Conservation (phyloP, 1,284 basidiomycete species). For the Laetiporus sulphureus region DNA sequence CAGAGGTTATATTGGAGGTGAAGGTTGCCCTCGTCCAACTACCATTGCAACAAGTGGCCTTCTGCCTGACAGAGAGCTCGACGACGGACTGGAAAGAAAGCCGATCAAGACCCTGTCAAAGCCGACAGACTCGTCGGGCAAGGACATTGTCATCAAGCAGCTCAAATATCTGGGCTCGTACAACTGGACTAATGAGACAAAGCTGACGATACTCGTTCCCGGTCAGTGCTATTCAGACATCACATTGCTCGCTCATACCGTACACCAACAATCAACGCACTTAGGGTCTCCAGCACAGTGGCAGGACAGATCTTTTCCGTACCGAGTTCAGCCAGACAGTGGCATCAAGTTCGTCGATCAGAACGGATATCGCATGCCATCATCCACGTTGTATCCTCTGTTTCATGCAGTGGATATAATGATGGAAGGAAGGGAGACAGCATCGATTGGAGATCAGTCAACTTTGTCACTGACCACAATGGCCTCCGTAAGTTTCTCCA, state of each 20-base stretch:
- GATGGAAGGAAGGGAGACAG: conserved; percentile 20
- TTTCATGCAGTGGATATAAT: conserved; percentile 41
- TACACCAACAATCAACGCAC: too few species aligned
- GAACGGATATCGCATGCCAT: conserved; percentile 38
- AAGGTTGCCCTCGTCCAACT: too few species aligned
- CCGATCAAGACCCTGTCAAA: neutral
- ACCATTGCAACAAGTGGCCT: too few species aligned
- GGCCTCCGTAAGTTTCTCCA: conserved; percentile 47
- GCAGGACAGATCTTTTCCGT: conserved; percentile 37
- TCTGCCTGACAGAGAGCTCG: neutral
- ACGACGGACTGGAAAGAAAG: neutral
- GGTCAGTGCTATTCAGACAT: too few species aligned
- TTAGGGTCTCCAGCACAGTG: conserved; percentile 48
- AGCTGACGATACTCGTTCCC: neutral
- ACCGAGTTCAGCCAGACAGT: conserved; percentile 40
- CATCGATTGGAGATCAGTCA: conserved; percentile 41
- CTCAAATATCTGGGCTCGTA: neutral
- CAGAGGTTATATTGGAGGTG: too few species aligned
- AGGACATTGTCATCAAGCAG: neutral
- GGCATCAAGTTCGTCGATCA: conserved; percentile 41
- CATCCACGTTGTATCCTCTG: conserved; percentile 38
- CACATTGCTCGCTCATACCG: too few species aligned
- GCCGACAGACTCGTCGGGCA: neutral
- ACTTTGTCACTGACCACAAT: conserved; percentile 55
- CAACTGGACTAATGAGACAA: neutral